Conservation (phyloP, 1,139 yeast species). For the Diutina scorzettiae region DNA sequence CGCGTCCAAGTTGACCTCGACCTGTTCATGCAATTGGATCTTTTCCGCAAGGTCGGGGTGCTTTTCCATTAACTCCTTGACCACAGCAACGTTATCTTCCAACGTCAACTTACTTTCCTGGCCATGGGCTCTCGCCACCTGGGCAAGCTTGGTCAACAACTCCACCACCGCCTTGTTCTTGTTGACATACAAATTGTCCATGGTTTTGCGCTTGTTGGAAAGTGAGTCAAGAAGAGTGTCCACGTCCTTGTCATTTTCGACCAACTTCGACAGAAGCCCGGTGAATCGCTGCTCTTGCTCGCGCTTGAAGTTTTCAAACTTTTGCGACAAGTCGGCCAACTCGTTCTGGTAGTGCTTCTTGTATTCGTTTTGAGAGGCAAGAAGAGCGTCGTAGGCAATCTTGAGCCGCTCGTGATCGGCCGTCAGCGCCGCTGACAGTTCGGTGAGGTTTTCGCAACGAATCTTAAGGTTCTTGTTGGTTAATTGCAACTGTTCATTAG, state of each 20-base stretch:
- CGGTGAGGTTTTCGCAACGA: constrained; percentile 36
- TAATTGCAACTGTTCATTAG: constrained; percentile 33
- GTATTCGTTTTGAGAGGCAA: constrained; percentile 45
- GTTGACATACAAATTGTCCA: constrained; percentile 34
- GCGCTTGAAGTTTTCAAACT: constrained; percentile 25
- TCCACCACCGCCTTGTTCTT: constrained; percentile 36
- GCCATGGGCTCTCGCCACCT: constrained; percentile 37
- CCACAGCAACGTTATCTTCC: not conserved
- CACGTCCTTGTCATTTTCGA: constrained; percentile 32
- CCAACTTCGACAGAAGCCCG: constrained; percentile 18
- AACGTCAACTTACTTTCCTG: constrained; percentile 23
- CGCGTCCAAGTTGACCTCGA: constrained; percentile 9
- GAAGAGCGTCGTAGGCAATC: constrained; percentile 50
- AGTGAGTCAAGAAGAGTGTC: constrained; percentile 32
- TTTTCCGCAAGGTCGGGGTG: constrained; percentile 26
- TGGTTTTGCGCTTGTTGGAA: constrained; percentile 27
- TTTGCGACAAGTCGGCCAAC: constrained; percentile 15
- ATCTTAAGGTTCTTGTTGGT: constrained; percentile 38
- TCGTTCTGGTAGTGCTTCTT: constrained; percentile 37
- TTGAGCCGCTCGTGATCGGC: constrained; percentile 48
- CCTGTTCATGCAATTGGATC: constrained; percentile 17
- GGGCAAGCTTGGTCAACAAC: constrained; percentile 31
- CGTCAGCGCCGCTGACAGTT: constrained; percentile 31
- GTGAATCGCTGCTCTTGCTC: constrained; percentile 19
- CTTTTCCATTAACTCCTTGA: not conserved